Base-by-base conservation (phyloP, 2,329 filamentous ascomycete genomes). In the Penicillium sp. region DNA sequence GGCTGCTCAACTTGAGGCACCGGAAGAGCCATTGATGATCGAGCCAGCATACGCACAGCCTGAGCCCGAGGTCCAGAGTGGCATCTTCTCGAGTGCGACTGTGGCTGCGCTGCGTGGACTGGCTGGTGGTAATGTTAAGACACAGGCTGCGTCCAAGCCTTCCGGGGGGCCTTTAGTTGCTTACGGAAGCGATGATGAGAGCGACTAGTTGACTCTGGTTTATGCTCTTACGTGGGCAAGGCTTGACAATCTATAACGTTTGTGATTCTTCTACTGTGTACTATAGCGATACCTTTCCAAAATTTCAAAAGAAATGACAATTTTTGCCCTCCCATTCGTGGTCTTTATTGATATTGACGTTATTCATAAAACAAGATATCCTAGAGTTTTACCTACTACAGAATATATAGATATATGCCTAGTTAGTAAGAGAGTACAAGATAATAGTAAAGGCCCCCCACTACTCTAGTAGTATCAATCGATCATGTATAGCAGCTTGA, bases 111-210 rank as follows among this genome's bases (percentile, higher is more conserved):
- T 99, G 54, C 87, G 87, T 67, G 80, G 79, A 11, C 80, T 80
- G 54, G 76, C 69, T 15, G 79, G 65, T 62, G 69, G 68, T 51
- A 74, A 63, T 62, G 71, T 72, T 56, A 71, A 76, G 35, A 73
- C 79, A 45, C 79, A 80, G 65, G 63, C 73, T 48, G 78, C 82
- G 41, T 61, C 67, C 7, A 62, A 69, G 45, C 60, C 62, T 22
- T 63, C 66, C 12, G 78, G 83, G 18, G 90, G 90, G 1, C 89
- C 91, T 6, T 76, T 97, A 61, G 94, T 97, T 20, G 89, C 83
- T 25, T 99, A 99, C 68, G 92, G 87, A 53, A 97, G 90, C 72
- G 92, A 96, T 74, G 89, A 92, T 69, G 92, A 96, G 57, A 89
- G 83, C 61, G 84, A 87, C 61, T 79, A 65, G 73, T n/a, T n/a